These are phyloP conservation scores for Priceomyces melissophilus DNA, from an alignment of 805 yeast species.

Conservation along the genomic window DNA sequence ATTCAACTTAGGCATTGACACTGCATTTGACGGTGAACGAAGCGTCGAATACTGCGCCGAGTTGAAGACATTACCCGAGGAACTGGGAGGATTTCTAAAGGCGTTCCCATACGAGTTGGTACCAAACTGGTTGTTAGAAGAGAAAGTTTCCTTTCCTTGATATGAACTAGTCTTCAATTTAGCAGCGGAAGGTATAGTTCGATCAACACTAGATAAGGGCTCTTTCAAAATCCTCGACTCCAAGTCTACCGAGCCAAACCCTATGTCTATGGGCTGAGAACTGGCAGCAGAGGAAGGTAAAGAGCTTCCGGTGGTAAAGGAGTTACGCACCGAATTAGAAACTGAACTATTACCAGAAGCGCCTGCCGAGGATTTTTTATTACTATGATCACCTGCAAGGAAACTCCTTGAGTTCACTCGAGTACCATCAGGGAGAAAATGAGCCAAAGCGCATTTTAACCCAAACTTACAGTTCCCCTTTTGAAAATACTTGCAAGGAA, in stretches of 20 bases:
- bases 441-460: conserved; percentile 89
- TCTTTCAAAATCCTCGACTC: not conserved
- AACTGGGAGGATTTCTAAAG: not conserved
- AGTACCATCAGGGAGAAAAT: conserved; percentile 85
- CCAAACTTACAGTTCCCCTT: conserved; percentile 98
- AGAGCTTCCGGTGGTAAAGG: not conserved
- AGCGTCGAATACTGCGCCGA: not conserved
- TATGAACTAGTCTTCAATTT: not conserved
- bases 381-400: conserved; percentile 4
- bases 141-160: not conserved
- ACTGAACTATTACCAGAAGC: not conserved
- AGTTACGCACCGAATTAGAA: not conserved
- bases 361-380: conserved; percentile 2
- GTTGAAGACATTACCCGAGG: not conserved
- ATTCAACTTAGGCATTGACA: conserved; percentile 9
- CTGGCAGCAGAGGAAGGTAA: conserved; percentile 3
- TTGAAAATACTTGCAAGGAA: conserved; percentile 88
- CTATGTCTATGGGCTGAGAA: conserved; percentile 15
- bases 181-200: not conserved
- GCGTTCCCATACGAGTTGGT: conserved; percentile 1
- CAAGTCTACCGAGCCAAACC: conserved; percentile 1
- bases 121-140: not conserved
- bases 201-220: not conserved
- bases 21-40: conserved; percentile 12
- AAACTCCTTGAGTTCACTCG: conserved; percentile 52